phyloP scores from a whole-genome alignment of 352 stramenopile species.

The Pythium myriotylum region DNA sequence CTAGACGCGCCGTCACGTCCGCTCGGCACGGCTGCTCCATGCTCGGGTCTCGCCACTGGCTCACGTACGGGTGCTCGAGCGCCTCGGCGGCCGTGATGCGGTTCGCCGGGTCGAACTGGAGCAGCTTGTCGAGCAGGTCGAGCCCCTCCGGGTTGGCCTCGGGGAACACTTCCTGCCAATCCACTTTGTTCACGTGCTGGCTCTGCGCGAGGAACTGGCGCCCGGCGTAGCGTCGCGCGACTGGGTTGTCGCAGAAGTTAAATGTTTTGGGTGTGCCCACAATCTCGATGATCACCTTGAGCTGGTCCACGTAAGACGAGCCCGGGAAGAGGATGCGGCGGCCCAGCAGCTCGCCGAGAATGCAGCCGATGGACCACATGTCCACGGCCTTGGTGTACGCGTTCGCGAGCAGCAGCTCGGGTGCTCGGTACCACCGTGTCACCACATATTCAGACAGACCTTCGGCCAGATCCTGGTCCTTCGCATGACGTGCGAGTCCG shows the following conservation, averaged over 20 bases:
- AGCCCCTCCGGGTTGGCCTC: constrained; percentile 86
- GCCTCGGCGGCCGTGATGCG: constrained; percentile 86
- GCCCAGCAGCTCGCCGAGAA: constrained; percentile 98
- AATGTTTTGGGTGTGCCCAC: constrained; percentile 85
- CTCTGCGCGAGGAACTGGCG: constrained; percentile 83
- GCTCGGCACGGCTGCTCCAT: constrained; percentile 59
- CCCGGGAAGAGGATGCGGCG: constrained; percentile 85
- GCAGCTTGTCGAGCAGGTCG: constrained; percentile 83
- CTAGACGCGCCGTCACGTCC: constrained; percentile 57
- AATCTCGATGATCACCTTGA: constrained; percentile 88
- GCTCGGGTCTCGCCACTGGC: constrained; percentile 68
- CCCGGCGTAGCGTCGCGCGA: constrained; percentile 77
- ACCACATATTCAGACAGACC: constrained; percentile 94
- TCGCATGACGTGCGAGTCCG: constrained; percentile 81
- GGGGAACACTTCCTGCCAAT: constrained; percentile 78
- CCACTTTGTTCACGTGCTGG: constrained; percentile 67
- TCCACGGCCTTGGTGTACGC: constrained; percentile 89
- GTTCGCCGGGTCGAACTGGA: constrained; percentile 87
- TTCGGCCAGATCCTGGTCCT: constrained; percentile 79
- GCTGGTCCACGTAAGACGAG: constrained; percentile 86
- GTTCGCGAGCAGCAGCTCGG: constrained; percentile 83
- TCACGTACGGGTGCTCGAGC: constrained; percentile 90
- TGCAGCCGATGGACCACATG: constrained; percentile 98
- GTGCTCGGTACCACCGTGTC: constrained; percentile 92
- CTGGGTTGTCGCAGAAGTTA: constrained; percentile 86